A percentile compares a stretch with the other conserved stretches of the same genome.
Conservation (phyloP, 1,139 yeast genomes). For the Pichia sp. region DNA sequence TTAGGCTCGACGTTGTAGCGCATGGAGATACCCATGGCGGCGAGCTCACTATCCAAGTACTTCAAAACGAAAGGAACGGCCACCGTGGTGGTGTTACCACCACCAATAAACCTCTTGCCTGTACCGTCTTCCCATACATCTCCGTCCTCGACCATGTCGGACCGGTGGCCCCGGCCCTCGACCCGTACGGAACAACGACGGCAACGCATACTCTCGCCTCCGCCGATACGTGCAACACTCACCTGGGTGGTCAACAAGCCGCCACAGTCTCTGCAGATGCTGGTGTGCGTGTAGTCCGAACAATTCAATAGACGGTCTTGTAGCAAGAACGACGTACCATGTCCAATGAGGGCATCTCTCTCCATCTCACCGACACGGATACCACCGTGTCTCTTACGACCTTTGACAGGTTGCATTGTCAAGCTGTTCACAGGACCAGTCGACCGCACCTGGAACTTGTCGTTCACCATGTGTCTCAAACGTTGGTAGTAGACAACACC, state of each 20-base stretch:
- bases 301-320: slow-evolving; percentile 95
- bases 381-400: slow-evolving; percentile 99
- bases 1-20: slow-evolving; percentile 74
- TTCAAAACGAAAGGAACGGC: slow-evolving; percentile 96
- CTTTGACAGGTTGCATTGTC: slow-evolving; percentile 99
- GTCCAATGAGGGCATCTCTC: slow-evolving; percentile 98
- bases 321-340: slow-evolving; percentile 93
- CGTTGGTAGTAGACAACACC: slow-evolving; percentile 98
- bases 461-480: slow-evolving; percentile 99
- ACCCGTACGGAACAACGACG: slow-evolving; percentile 82
- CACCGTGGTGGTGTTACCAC: slow-evolving; percentile 85
- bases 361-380: slow-evolving; percentile 99
- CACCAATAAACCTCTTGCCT: slow-evolving; percentile 88
- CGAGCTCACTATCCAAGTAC: slow-evolving; percentile 89
- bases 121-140: slow-evolving; percentile 97
- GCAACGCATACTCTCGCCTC: slow-evolving; percentile 74
- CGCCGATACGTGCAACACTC: slow-evolving; percentile 87
- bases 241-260: slow-evolving; percentile 84
- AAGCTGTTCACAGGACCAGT: slow-evolving; percentile 97
- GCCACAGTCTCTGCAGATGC: slow-evolving; percentile 91
- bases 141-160: slow-evolving; percentile 50
- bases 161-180: slow-evolving; percentile 33
- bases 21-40: slow-evolving; percentile 97
- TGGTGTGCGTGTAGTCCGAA: slow-evolving; percentile 90
- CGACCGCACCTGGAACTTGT: slow-evolving; percentile 97